phyloP scores from a whole-genome alignment of 345 rosid species.

The Boechera divaricarpa region DNA sequence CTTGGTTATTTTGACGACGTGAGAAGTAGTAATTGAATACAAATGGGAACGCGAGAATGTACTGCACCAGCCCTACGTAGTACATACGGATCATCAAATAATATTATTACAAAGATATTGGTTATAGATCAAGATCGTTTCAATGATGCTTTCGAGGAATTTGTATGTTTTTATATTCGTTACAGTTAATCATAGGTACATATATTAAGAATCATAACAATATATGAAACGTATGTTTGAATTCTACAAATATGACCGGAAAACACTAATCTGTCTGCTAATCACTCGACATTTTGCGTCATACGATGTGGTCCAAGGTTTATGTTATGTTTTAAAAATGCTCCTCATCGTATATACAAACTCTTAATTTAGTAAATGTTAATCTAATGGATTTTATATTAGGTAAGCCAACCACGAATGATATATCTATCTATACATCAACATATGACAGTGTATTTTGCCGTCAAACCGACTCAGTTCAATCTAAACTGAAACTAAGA shows the following conservation, averaged over 20 bases:
- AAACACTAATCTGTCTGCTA: constrained; percentile 31
- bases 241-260: constrained; percentile 29
- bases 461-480: constrained; percentile 7
- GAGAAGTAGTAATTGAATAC: too few relatives aligned
- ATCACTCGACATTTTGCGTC: constrained; percentile 30
- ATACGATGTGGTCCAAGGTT: constrained; percentile 33
- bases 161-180: constrained; percentile 14
- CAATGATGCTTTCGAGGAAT: constrained; percentile 16
- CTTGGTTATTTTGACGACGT: too few relatives aligned
- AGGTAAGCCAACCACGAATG: not conserved
- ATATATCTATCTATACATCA: not conserved
- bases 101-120: constrained; percentile 21
- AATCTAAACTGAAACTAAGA: not conserved
- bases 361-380: not conserved
- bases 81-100: constrained; percentile 30
- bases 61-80: constrained; percentile 26
- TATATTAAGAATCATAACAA: constrained; percentile 16
- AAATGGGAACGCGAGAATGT: too few relatives aligned
- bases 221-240: constrained; percentile 30
- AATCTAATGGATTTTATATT: not conserved
- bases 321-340: not conserved
- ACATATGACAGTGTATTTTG: not conserved
- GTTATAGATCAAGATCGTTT: constrained; percentile 20
- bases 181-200: constrained; percentile 27
- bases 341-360: constrained; percentile 22